Conservation (phyloP, 2,329 filamentous ascomycete species). For the Scorias spongiosa region DNA sequence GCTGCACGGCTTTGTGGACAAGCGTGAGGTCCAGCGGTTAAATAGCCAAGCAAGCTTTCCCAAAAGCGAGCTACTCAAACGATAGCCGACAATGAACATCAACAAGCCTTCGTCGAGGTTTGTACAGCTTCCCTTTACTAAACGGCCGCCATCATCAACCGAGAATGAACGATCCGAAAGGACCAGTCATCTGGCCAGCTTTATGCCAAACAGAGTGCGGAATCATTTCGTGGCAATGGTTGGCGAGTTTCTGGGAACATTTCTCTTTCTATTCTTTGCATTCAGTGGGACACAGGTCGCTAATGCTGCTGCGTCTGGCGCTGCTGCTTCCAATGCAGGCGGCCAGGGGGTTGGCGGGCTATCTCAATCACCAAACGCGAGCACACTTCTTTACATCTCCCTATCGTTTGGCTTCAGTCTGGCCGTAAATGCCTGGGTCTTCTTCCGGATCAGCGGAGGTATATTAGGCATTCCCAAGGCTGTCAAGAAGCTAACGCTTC, state of each 20-base stretch:
- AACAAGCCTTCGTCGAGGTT: conserved; percentile 20
- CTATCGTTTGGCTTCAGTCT: conserved; percentile 29
- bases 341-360: conserved; percentile 6
- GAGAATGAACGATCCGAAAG: conserved; percentile 3
- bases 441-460: conserved; percentile 28
- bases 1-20: too few species aligned
- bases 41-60: too few species aligned
- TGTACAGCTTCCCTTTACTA: conserved; percentile 26
- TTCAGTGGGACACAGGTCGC: conserved; percentile 26
- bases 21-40: too few species aligned
- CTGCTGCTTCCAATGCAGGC: conserved; percentile 2
- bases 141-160: conserved; percentile 14
- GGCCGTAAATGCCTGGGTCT: conserved; percentile 30
- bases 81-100: conserved; percentile 22
- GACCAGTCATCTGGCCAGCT: conserved; percentile 19
- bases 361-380: conserved; percentile 19
- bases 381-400: conserved; percentile 23
- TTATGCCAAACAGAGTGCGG: conserved; percentile 27
- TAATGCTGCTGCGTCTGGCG: conserved; percentile 19
- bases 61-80: too few species aligned
- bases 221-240: conserved; percentile 32
- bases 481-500: not conserved
- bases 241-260: conserved; percentile 31
- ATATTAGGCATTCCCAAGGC: conserved; percentile 1
- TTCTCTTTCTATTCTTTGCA: conserved; percentile 30